These are phyloP conservation scores for Ramichloridium luteum DNA, from an alignment of 2,329 filamentous ascomycete genomes.

Conservation along the genomic window DNA sequence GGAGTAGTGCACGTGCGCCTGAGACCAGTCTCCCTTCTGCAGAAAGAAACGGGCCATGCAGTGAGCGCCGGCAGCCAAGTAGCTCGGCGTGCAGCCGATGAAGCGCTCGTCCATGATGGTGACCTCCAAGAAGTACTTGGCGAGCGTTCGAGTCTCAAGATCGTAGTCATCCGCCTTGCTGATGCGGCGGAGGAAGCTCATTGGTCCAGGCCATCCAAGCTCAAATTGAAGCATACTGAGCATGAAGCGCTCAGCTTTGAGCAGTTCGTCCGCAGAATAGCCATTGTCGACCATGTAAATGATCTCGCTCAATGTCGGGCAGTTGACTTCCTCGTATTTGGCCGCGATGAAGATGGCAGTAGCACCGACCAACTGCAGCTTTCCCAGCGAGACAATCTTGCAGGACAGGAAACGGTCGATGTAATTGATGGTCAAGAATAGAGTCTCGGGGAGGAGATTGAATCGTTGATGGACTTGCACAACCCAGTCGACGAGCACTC, in stretches of 20 bases:
- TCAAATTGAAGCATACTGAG: conserved; percentile 91
- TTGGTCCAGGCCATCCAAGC: conserved; percentile 94
- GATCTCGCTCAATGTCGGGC: conserved; percentile 86
- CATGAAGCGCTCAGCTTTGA: conserved; percentile 98
- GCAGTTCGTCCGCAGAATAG: conserved; percentile 79
- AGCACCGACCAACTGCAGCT: conserved; percentile 89
- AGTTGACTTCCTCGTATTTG: conserved; percentile 99
- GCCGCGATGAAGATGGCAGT: conserved; percentile 92
- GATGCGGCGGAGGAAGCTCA: conserved; percentile 93
- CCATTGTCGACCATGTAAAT: conserved; percentile 96
- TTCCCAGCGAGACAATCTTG: conserved; percentile 90
- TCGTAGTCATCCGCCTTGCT: conserved; percentile 99
- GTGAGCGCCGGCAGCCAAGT: conserved; percentile 79
- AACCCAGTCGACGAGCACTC: conserved; percentile 94
- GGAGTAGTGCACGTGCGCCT: conserved; percentile 80
- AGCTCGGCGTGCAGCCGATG: conserved; percentile 81
- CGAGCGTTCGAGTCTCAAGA: conserved; percentile 82
- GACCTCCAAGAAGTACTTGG: conserved; percentile 95
- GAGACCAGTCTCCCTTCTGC: conserved; percentile 77
- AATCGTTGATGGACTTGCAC: conserved; percentile 93
- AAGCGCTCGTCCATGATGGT: conserved; percentile 98
- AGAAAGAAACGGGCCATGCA: conserved; percentile 82
- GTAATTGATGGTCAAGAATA: conserved; percentile 92
- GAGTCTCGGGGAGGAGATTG: conserved; percentile 77
- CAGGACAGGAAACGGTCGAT: conserved; percentile 90